These are phyloP conservation scores for Ophiostoma sp. DNA, from an alignment of 2,329 filamentous ascomycete species.

Conservation along the genomic window DNA sequence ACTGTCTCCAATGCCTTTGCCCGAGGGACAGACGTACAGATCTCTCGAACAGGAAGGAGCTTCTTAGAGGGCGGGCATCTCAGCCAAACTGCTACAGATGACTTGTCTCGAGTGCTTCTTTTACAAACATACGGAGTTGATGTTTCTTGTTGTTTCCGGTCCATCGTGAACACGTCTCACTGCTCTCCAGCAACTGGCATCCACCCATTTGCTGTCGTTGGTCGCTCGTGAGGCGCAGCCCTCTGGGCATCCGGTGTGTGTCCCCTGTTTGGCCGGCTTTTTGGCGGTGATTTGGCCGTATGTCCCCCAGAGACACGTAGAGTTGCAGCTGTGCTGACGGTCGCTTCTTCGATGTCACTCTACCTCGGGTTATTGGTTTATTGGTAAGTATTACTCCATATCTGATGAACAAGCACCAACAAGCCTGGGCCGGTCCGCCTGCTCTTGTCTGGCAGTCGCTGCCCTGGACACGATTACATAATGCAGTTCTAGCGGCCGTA, in stretches of 20 bases:
- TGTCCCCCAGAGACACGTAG: no score
- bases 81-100: no score
- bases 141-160: not conserved
- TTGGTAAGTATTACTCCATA: not conserved
- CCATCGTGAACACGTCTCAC: not conserved
- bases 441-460: not conserved
- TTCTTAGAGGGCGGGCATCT: no score
- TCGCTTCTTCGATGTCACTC: not conserved
- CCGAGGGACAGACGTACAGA: no score
- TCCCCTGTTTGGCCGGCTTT: constrained; percentile 15
- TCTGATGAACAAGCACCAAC: not conserved
- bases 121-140: not conserved
- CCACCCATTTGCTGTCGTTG: not conserved
- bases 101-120: no score
- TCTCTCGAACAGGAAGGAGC: no score
- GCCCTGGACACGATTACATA: not conserved
- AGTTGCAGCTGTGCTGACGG: constrained; percentile 1
- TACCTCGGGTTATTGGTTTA: not conserved
- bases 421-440: constrained; percentile 1
- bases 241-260: constrained; percentile 19
- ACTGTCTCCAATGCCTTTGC: no score
- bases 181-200: not conserved
- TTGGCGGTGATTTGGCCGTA: not conserved
- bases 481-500: not conserved
- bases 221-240: constrained; percentile 15